These are phyloP conservation scores for Oemleria cerasiformis DNA, from an alignment of 306 rosid genomes.

Conservation along the genomic window DNA sequence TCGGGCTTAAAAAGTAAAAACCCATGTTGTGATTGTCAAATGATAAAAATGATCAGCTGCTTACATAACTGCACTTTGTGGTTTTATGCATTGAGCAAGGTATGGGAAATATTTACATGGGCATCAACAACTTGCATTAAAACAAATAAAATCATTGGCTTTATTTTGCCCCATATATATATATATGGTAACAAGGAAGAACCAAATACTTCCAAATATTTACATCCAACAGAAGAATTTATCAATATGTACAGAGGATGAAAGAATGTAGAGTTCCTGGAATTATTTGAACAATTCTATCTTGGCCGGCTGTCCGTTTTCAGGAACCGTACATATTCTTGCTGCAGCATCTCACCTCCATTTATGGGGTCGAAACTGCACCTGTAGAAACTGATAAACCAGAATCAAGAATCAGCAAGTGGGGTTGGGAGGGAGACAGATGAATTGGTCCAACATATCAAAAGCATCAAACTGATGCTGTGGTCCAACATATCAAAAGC, in stretches of 20 bases:
- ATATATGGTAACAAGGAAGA: background rate
- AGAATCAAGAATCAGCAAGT: conserved; percentile 9
- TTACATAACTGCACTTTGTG: background rate
- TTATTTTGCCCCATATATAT: conserved; percentile 15
- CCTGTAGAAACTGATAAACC: conserved; percentile 58
- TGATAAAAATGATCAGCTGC: background rate
- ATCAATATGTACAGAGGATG: conserved; percentile 41
- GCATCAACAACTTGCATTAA: background rate
- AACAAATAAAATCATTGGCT: background rate
- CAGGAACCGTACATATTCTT: conserved; percentile 63
- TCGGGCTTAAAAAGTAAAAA: background rate
- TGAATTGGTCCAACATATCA: background rate
- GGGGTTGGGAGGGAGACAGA: background rate
- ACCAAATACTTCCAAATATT: conserved; percentile 19
- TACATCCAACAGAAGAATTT: conserved; percentile 17
- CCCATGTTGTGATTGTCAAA: background rate
- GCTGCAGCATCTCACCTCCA: conserved; percentile 77
- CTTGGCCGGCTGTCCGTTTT: conserved; percentile 38
- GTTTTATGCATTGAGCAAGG: background rate
- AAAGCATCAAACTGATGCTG: background rate
- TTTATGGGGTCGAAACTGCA: conserved; percentile 64
- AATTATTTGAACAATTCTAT: conserved; percentile 22
- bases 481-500: background rate
- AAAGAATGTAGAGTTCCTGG: conserved; percentile 15
- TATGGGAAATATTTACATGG: background rate